Base-by-base conservation (phyloP, 169 alveolate species). In the Babesia microti region DNA sequence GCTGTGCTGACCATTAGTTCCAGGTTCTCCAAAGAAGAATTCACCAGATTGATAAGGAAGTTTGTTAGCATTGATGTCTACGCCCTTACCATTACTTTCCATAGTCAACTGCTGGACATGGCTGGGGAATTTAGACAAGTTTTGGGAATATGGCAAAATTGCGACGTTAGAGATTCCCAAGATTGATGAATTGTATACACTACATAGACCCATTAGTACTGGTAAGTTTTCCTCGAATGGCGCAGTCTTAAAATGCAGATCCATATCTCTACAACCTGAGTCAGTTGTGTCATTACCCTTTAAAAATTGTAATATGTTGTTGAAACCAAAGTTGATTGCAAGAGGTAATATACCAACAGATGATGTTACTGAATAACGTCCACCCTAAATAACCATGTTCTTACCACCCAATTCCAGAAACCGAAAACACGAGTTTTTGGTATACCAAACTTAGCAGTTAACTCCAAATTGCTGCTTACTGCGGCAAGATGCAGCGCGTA, bases 11-110 rank as follows among this genome's bases (percentile, higher is more conserved):
- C 98, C 98, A 55, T 96, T 94, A 19, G 99, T 96, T 35, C 99
- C 99, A 19, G 98, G 98, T 71, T 96, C 99, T n/a, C 99, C 99
- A 63, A 96, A 96, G 68, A 83, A 91, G 46, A 93, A 85, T 34
- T 96, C 97, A 12, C 98, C 96, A 4, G 96, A 79, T 18, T 58
- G 71, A 29, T 58, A 79, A 19, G 53, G 51, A 29, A 88, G 61
- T 12, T 58, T 50, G 30, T 78, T 63, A 28, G 95, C 93, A 55
- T 84, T 82, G 27, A 75, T 45, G 34, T 78, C 83, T 21, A 87
- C 91, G 18, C 85, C 57, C 76, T 87, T 88, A 18, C 98, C 99
- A 58, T 95, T 95, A 50, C 97, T 85, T 68, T 95, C 99, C 99
- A 95, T 95, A 40, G 89, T 90, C 24, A 95, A 70, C 78, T 95